These are phyloP conservation scores for Crotalaria pallida DNA, from an alignment of 306 rosid species.

Conservation along the genomic window DNA sequence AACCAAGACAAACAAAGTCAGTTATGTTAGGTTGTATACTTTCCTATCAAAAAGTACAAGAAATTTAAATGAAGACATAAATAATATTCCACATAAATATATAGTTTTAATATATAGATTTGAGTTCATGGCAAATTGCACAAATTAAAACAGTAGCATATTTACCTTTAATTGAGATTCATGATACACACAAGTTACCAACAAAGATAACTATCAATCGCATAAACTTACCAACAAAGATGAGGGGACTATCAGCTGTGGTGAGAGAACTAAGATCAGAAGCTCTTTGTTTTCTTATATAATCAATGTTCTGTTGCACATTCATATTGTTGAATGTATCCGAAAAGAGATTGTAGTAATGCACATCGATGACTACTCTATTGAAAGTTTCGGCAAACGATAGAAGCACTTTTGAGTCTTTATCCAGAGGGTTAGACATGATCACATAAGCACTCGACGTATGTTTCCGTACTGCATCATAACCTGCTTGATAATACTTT, in stretches of 20 bases:
- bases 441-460: slow-evolving; percentile 41
- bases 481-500: slow-evolving; percentile 39
- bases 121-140: too few relatives aligned
- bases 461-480: slow-evolving; percentile 45
- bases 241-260: slow-evolving; percentile 47
- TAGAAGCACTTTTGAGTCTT: slow-evolving; percentile 34
- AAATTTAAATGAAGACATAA: background rate
- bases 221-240: slow-evolving; percentile 43
- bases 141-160: too few relatives aligned
- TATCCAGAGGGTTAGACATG: slow-evolving; percentile 43
- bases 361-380: slow-evolving; percentile 46
- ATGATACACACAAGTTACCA: too few relatives aligned
- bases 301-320: slow-evolving; percentile 41
- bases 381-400: slow-evolving; percentile 34
- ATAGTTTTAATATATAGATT: too few relatives aligned
- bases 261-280: slow-evolving; percentile 35
- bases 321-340: slow-evolving; percentile 31
- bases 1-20: background rate
- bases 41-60: background rate
- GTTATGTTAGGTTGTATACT: background rate
- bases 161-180: background rate
- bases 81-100: too few relatives aligned
- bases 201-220: background rate
- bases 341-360: slow-evolving; percentile 44
- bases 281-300: slow-evolving; percentile 34